A percentile compares a stretch with the other conserved stretches of the same genome.
These are phyloP conservation scores for Tuber umbilicatum DNA, from an alignment of 495 filamentous ascomycete genomes.

Conservation along the genomic window DNA sequence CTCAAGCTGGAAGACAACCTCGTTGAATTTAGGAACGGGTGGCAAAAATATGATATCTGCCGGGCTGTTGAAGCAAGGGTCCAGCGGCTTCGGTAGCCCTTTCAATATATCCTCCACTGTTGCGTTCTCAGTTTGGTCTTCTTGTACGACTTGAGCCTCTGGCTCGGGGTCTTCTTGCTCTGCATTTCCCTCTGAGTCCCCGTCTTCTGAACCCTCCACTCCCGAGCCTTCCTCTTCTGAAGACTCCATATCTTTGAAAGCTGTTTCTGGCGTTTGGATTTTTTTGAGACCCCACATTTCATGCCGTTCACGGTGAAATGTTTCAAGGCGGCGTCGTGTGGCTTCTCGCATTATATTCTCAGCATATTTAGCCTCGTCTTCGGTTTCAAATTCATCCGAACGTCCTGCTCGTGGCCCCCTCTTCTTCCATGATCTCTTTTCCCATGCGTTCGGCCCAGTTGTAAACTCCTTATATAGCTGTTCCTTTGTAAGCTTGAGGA, in stretches of 20 bases:
- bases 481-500: not conserved
- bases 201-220: not conserved
- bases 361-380: not conserved
- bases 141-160: not conserved
- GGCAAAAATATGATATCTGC: not conserved
- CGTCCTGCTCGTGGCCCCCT: not conserved
- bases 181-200: not conserved
- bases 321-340: not conserved
- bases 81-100: not conserved
- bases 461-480: not conserved
- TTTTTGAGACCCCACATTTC: not conserved
- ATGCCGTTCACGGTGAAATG: not conserved
- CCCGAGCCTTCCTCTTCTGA: too few relatives aligned
- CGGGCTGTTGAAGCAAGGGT: not conserved
- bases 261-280: not conserved
- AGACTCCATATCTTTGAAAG: not conserved
- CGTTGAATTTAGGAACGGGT: not conserved
- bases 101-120: not conserved
- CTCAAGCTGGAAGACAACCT: not conserved
- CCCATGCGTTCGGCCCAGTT: not conserved
- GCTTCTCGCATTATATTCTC: not conserved
- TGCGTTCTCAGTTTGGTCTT: not conserved
- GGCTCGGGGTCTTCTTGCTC: not conserved
- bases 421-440: not conserved
- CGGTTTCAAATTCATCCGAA: not conserved